Base-by-base conservation (phyloP, 176 grass and related monocot genomes). In the Thinopyrum elongatum region DNA sequence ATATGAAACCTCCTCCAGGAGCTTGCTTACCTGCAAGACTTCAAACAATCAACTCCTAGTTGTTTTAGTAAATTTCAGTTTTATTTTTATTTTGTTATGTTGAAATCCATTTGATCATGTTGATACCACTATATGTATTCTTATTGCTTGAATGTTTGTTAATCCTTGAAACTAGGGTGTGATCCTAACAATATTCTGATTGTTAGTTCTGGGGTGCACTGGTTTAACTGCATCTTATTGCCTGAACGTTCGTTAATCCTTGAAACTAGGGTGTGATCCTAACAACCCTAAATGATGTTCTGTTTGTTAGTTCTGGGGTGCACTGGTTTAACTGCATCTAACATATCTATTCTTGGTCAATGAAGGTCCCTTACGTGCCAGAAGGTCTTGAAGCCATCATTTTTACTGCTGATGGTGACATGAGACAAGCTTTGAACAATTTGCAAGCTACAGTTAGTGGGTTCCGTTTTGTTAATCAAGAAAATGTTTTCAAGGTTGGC, bases 381-480 rank as follows among this genome's bases (percentile, higher is more conserved):
- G 94, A 99, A 83, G 94, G 94, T 5, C 92, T 99, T 38, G 97
- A 99, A 80, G 97, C 97, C 77, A 94, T 99, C 62, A 99, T 99
- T 62, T 94, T 99, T 85, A 99, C 94, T 81, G 97, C 94, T 88
- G 97, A 99, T 84, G 94, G 94, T 69, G 97, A 99, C 77, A 96
- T 99, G 97, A 94, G 97, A 36, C 92, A 99, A 85, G 94, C 97
- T 91, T 83, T 99, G 87, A 96, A 99, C 82, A 96, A 97, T 74
- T 86, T 97, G 84, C 97, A 97, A 88, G 97, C 94, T 80, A 99
- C 97, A 83, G 87, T 89, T 58, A 93, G 97, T 83, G 97, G 94
- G 29, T 97, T 99, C 23, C 87, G 68, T 38, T 99, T 99, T 90
- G 90, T 99, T 70, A 99, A 99, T 87, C 92, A 94, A 82, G 94